Conservation (phyloP, 2,329 filamentous ascomycete genomes). For the Trichoderma koningii region DNA sequence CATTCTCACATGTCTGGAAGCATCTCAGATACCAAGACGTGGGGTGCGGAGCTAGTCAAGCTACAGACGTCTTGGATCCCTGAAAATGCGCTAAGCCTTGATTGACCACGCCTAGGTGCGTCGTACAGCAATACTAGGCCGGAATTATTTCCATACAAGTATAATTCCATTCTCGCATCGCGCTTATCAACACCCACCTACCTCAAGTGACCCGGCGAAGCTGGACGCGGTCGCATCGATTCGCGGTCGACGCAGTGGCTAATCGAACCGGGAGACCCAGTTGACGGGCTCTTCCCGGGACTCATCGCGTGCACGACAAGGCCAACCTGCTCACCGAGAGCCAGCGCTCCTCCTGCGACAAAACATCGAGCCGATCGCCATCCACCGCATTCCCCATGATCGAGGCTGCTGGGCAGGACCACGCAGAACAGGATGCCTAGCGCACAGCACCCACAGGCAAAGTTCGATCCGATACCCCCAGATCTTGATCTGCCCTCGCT, state of each 20-base stretch:
- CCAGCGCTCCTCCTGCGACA: not conserved
- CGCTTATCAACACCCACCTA: not conserved
- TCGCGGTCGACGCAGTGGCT: not conserved
- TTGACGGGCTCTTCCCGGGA: not conserved
- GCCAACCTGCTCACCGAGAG: not conserved
- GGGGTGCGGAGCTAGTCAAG: too few relatives aligned
- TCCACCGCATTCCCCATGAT: not conserved
- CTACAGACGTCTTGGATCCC: too few relatives aligned
- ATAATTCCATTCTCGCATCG: not conserved
- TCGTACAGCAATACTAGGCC: not conserved
- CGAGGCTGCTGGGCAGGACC: not conserved
- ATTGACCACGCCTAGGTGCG: not conserved
- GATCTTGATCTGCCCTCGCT: constrained; percentile 76
- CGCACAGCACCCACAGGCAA: constrained; percentile 75
- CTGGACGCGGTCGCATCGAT: not conserved
- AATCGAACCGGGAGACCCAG: not conserved
- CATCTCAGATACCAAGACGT: too few relatives aligned
- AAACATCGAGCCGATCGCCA: not conserved
- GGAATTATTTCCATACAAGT: not conserved
- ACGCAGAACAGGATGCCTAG: constrained; percentile 64
- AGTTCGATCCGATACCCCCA: constrained; percentile 88
- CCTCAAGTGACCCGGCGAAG: not conserved
- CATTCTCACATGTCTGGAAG: too few relatives aligned
- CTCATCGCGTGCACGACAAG: not conserved
- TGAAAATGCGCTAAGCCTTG: too few relatives aligned